Conservation (phyloP, 495 filamentous ascomycete species). For the Xeromyces bisporus region DNA sequence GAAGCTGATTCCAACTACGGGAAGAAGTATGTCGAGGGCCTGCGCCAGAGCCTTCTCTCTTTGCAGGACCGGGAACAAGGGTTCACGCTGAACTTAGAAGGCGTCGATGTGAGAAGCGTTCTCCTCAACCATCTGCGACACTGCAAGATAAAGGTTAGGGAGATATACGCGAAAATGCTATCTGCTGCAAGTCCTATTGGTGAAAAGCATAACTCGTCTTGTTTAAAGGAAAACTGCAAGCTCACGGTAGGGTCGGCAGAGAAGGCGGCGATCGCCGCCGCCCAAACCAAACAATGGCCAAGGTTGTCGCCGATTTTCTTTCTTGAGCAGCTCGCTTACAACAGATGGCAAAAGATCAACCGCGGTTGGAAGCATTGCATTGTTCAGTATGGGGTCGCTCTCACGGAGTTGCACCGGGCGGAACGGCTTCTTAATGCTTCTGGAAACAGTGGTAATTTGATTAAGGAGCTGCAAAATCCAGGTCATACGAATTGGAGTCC, state of each 20-base stretch:
- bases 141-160: neutral
- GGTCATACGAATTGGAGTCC: slow-evolving; percentile 39
- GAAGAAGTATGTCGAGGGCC: slow-evolving; percentile 8
- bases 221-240: too few species aligned
- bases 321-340: slow-evolving; percentile 6
- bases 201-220: too few species aligned
- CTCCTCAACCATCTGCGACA: neutral
- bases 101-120: neutral
- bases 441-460: slow-evolving; percentile 19
- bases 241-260: too few species aligned
- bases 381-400: slow-evolving; percentile 18
- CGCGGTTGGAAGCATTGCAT: slow-evolving; percentile 9
- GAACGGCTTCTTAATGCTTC: slow-evolving; percentile 11
- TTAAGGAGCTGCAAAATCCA: slow-evolving; percentile 35
- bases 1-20: slow-evolving; percentile 9
- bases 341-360: slow-evolving; percentile 6
- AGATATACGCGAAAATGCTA: neutral
- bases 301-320: slow-evolving; percentile 11
- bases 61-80: slow-evolving; percentile 2
- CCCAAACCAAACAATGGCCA: too few species aligned
- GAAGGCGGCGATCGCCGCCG: too few species aligned
- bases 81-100: neutral
- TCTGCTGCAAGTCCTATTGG: too few species aligned
- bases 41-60: slow-evolving; percentile 6
- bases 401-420: slow-evolving; percentile 25